Conservation (phyloP, 805 yeast genomes). For the Zygosaccharomyces lentus region DNA sequence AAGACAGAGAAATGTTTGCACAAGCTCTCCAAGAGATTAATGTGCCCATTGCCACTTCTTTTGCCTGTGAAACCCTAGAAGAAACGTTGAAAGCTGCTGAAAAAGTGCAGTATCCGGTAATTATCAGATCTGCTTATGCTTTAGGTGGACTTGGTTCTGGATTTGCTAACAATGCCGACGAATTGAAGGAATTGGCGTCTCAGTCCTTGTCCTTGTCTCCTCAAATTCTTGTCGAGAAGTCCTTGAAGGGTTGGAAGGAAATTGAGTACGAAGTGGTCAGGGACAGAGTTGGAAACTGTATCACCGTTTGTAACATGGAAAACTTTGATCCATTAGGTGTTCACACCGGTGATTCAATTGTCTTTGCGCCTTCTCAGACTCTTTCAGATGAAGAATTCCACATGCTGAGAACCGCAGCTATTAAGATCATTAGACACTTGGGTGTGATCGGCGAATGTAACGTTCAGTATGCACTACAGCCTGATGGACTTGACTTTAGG, state of each 20-base stretch:
- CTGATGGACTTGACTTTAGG: conserved; percentile 92
- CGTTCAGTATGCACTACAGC: conserved; percentile 94
- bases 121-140: conserved; percentile 96
- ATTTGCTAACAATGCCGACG: conserved; percentile 79
- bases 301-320: conserved; percentile 98
- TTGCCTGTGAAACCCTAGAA: conserved; percentile 91
- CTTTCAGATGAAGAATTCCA: conserved; percentile 95
- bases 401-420: conserved; percentile 96
- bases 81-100: conserved; percentile 91
- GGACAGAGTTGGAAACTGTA: conserved; percentile 94
- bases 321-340: conserved; percentile 97
- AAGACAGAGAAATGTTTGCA: conserved; percentile 95
- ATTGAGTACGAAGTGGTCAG: conserved; percentile 98
- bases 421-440: conserved; percentile 92
- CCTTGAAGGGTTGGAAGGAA: conserved; percentile 98
- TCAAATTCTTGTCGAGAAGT: conserved; percentile 93
- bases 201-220: conserved; percentile 89
- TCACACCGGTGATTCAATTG: conserved; percentile 98
- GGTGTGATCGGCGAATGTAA: conserved; percentile 99
- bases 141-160: conserved; percentile 98
- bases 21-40: conserved; percentile 91
- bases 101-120: conserved; percentile 87
- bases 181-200: conserved; percentile 80
- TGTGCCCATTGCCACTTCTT: conserved; percentile 94
- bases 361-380: conserved; percentile 98